Evolutionary conservation across 2,329 filamentous ascomycete genomes (phyloP), one percentile per base, ranked within the genome.

Genomic region (Penicillium sumatraense): DNA sequence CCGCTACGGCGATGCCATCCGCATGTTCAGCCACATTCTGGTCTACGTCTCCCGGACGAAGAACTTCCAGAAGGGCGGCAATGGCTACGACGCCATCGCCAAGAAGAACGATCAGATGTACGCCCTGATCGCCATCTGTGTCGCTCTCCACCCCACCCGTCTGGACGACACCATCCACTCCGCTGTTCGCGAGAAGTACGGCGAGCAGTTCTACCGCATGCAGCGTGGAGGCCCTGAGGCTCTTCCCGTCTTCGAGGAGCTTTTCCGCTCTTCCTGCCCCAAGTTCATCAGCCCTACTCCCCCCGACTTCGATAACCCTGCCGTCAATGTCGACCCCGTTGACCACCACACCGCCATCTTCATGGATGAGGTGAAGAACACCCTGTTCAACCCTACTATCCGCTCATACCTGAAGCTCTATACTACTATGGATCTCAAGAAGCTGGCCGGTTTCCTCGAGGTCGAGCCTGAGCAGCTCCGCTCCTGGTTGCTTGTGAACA

Each of bases 21-120:
- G 93, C 84, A 96, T 97, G 89, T 99, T 99, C 87, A 96, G 91
- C 84, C 95, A 99, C 85, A 99, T 99, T 78, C 87, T 99, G 69
- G 89, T 99, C 80, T 99, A 98, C 80, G 93, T 99, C 65, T 96
- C 92, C 67, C 86, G 95, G 71, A 99, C 95, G 73, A 99, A 99
- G 90, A 98, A 98, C 85, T 98, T 98, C 87, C 95, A 99, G 81
- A 99, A 98, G 88, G 96, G 93, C 76, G 89, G 75, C 65, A 78
- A 77, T 69, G 96, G 81, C 66, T 98, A 96, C 81, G 95, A 99
- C 78, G 96, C 91, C 61, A 97, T 98, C 78, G 93, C 91, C 71
- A 99, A 99, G 89, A 98, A 98, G 88, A 98, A 96, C 78, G 95
- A 99, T 78, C 95, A 99, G 84, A 98, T 99, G 93, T 97, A 97